Percentiles rank a stretch among this genome's conserved stretches.
phyloP scores from a whole-genome alignment of 1,284 basidiomycete species.

The Austroboletus novae-zelandiae region DNA sequence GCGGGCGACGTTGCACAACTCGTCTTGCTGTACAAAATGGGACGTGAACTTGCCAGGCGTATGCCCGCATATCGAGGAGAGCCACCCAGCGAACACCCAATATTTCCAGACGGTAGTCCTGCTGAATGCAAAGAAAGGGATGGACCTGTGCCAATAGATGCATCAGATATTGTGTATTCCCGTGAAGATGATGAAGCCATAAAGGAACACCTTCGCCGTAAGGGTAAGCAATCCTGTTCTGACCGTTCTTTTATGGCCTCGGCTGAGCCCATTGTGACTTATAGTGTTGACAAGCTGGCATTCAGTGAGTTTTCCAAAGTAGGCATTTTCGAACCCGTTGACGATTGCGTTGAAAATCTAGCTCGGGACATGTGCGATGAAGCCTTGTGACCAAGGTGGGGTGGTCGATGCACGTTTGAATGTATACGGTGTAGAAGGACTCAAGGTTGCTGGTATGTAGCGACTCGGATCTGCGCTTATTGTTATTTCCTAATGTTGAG shows the following conservation, averaged over 20 bases:
- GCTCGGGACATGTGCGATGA: slow-evolving; percentile 35
- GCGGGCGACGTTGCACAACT: neutral
- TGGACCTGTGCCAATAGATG: slow-evolving; percentile 39
- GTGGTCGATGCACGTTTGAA: slow-evolving; percentile 32
- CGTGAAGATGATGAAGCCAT: slow-evolving; percentile 54
- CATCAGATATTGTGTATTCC: slow-evolving; percentile 53
- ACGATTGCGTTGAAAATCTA: neutral
- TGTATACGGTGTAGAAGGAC: slow-evolving; percentile 26
- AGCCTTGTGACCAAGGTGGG: slow-evolving; percentile 21
- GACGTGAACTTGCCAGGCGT: slow-evolving; percentile 39
- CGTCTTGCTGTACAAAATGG: slow-evolving; percentile 10
- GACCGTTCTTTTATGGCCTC: too few relatives aligned
- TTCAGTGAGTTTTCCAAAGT: slow-evolving; percentile 36
- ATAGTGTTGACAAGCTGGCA: slow-evolving; percentile 36
- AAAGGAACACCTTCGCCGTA: slow-evolving; percentile 40
- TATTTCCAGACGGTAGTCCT: slow-evolving; percentile 44
- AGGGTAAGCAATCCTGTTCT: too few relatives aligned
- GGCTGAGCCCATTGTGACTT: too few relatives aligned
- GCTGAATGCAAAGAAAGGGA: slow-evolving; percentile 37
- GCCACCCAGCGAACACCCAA: slow-evolving; percentile 42
- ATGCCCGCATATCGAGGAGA: slow-evolving; percentile 59
- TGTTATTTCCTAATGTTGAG: neutral
- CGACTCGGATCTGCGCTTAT: too few relatives aligned
- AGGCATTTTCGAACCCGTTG: too few relatives aligned
- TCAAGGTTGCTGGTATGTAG: slow-evolving; percentile 30